These are phyloP conservation scores for Amylostereum areolatum DNA, from an alignment of 1,284 basidiomycete species.

Conservation along the genomic window DNA sequence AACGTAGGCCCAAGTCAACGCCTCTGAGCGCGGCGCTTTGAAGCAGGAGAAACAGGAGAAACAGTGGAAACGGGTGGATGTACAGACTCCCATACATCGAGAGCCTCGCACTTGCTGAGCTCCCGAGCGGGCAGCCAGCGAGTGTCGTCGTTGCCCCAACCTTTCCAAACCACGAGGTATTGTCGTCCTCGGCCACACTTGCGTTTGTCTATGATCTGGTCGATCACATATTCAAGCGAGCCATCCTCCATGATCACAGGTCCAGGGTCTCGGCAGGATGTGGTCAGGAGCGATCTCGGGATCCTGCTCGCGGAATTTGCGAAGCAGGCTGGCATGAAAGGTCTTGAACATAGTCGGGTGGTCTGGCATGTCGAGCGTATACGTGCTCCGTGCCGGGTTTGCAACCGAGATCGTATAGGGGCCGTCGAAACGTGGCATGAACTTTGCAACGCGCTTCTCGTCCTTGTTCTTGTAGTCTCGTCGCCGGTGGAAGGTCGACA, in stretches of 20 bases:
- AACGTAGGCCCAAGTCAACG: too few relatives aligned
- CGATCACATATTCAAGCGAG: too few relatives aligned
- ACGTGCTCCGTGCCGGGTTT: constrained; percentile 9
- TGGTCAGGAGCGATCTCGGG: neutral
- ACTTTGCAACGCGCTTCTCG: constrained; percentile 12
- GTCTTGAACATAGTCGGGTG: constrained; percentile 2
- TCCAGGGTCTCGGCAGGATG: neutral
- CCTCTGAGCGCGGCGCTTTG: too few relatives aligned
- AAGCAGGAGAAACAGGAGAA: too few relatives aligned
- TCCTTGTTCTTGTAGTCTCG: constrained; percentile 10
- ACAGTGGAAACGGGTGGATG: too few relatives aligned
- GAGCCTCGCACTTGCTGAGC: neutral
- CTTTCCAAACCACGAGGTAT: neutral
- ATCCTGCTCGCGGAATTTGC: neutral
- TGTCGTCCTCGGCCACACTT: neutral
- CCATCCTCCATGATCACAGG: neutral
- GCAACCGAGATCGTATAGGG: constrained; percentile 9
- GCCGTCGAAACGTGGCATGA: constrained; percentile 15
- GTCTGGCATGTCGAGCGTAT: constrained; percentile 12
- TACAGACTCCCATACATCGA: neutral
- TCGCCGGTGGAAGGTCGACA: constrained; percentile 11
- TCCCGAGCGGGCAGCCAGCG: neutral
- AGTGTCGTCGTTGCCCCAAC: neutral
- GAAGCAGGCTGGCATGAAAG: neutral
- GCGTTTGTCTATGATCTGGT: neutral